These are phyloP conservation scores for Metschnikowia kofuensis DNA, from an alignment of 805 yeast species.

Conservation along the genomic window DNA sequence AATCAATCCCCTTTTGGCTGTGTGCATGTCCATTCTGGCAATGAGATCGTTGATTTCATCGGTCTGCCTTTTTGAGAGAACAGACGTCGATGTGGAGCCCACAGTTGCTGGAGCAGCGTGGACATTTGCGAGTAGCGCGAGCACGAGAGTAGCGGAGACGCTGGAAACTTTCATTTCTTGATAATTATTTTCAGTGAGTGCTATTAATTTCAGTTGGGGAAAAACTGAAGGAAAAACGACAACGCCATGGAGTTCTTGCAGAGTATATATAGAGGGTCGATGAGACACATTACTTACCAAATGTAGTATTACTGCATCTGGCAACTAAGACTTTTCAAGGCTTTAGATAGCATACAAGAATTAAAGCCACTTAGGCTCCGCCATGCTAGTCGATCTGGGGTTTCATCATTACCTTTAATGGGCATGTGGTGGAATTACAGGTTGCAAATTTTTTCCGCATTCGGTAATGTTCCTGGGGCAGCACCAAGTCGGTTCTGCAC, in stretches of 20 bases:
- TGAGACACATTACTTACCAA: neutral
- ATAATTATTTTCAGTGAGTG: neutral
- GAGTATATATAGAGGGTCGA: neutral
- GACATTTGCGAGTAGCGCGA: conserved; percentile 17
- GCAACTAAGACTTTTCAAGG: neutral
- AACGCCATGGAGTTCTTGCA: neutral
- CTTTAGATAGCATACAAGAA: too few species aligned
- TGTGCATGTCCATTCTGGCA: conserved; percentile 26
- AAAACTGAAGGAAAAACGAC: neutral
- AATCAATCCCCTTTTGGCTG: conserved; percentile 28
- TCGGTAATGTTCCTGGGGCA: neutral
- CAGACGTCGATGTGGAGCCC: conserved; percentile 5
- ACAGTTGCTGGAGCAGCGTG: conserved; percentile 20
- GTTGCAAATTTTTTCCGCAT: conserved; percentile 8
- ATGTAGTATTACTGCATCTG: neutral
- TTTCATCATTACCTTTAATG: neutral
- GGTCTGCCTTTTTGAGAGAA: conserved; percentile 17
- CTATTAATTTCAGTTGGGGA: neutral
- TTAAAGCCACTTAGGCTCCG: neutral
- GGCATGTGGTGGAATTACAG: neutral
- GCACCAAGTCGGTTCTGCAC: neutral
- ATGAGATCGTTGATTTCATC: conserved; percentile 26
- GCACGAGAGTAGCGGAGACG: conserved; percentile 15
- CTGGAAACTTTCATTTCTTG: conserved; percentile 14
- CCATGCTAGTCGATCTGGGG: neutral